Evolutionary conservation across 192 early-diverging fungal genomes (phyloP).

Genomic region (Geranomyces variabilis): DNA sequence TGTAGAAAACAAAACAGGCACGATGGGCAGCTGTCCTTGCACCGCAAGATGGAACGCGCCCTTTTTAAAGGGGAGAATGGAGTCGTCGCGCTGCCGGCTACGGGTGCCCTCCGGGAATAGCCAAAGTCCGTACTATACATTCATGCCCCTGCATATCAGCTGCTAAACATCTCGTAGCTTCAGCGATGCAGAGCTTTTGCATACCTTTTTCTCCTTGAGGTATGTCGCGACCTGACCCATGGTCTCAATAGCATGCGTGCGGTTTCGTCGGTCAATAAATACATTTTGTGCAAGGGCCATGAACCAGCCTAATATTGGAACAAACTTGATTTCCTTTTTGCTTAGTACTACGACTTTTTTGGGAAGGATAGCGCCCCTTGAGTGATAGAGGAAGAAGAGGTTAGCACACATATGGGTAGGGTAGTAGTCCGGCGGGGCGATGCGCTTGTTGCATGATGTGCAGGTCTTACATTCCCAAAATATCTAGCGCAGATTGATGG

Average conservation of each 20-base stretch:
- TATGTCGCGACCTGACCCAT: conserved; percentile 75
- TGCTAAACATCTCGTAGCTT: too few relatives aligned
- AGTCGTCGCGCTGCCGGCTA: conserved; percentile 63
- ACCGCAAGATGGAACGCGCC: conserved; percentile 94
- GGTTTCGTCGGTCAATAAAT: conserved; percentile 87
- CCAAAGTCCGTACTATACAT: conserved; percentile 59
- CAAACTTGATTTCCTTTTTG: conserved; percentile 69
- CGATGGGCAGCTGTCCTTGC: conserved; percentile 79
- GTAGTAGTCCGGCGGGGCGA: too few relatives aligned
- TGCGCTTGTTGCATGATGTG: too few relatives aligned
- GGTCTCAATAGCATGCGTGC: conserved; percentile 71
- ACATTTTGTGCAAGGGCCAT: conserved; percentile 82
- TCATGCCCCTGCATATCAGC: too few relatives aligned
- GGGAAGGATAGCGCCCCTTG: conserved; percentile 23
- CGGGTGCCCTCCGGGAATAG: conserved; percentile 95
- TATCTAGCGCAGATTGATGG: conserved; percentile 83
- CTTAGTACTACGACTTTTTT: conserved; percentile 14
- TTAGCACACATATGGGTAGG: too few relatives aligned
- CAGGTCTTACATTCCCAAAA: conserved; percentile 51
- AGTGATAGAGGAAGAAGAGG: not conserved
- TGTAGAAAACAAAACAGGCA: conserved; percentile 82
- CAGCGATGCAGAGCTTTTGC: too few relatives aligned
- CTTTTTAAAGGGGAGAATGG: conserved; percentile 92
- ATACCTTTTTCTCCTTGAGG: conserved; percentile 72
- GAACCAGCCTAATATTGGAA: conserved; percentile 77